Percentiles rank a stretch among this genome's conserved stretches.
These are phyloP conservation scores for Bremia lactucae DNA, from an alignment of 352 stramenopile species.

Conservation along the genomic window DNA sequence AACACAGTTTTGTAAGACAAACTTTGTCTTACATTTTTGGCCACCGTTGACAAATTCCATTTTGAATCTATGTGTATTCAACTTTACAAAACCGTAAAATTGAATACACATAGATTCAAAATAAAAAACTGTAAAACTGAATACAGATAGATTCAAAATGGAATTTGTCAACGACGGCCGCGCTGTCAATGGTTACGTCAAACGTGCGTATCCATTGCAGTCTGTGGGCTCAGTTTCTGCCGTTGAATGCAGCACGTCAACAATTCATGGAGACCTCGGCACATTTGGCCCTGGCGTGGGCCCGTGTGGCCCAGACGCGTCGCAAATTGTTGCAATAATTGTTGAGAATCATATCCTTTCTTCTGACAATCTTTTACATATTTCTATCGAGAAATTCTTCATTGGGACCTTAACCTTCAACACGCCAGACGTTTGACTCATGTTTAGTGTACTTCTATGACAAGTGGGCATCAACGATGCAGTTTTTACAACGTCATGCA, in stretches of 20 bases:
- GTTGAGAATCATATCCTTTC: slow-evolving; percentile 47
- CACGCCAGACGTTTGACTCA: slow-evolving; percentile 34
- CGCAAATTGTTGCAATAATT: slow-evolving; percentile 36
- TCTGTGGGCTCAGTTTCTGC: slow-evolving; percentile 7
- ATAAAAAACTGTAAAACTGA: no score
- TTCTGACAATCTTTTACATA: slow-evolving; percentile 1
- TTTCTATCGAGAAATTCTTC: background rate
- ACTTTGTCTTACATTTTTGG: no score
- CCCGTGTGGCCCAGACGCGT: slow-evolving; percentile 43
- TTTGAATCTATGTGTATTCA: no score
- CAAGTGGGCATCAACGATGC: slow-evolving; percentile 48
- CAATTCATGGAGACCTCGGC: slow-evolving; percentile 5
- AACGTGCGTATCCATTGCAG: slow-evolving; percentile 51
- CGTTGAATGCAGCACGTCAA: background rate
- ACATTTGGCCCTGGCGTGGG: slow-evolving; percentile 46
- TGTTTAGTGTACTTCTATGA: slow-evolving; percentile 68
- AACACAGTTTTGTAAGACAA: no score
- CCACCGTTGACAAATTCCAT: slow-evolving; percentile 18
- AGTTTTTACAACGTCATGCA: slow-evolving; percentile 52
- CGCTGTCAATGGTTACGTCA: slow-evolving; percentile 34
- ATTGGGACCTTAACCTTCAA: slow-evolving; percentile 20
- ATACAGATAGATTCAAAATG: no score
- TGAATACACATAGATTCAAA: no score
- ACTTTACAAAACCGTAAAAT: no score
- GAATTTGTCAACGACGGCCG: slow-evolving; percentile 14